Conservation (phyloP, 2,329 filamentous ascomycete genomes). For the Xylariaceae sp. region DNA sequence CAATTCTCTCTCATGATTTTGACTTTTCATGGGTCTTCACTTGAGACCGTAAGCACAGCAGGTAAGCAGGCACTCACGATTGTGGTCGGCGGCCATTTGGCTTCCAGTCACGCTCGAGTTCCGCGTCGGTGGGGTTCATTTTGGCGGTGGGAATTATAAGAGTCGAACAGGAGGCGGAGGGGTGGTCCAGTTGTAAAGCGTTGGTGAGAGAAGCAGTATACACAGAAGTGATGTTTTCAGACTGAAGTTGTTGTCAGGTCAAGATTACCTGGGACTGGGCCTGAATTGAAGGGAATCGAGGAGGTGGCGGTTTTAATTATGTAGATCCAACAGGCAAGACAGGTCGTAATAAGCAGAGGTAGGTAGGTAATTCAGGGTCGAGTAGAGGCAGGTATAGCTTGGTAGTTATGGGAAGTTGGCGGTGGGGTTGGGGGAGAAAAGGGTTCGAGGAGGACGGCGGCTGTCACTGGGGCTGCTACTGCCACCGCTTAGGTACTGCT, state of each 20-base stretch:
- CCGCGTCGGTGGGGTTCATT: slow-evolving; percentile 53
- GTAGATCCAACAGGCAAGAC: background rate
- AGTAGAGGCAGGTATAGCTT: background rate
- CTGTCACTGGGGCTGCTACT: background rate
- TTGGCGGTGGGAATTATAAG: slow-evolving; percentile 9
- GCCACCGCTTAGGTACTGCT: background rate
- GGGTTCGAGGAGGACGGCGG: background rate
- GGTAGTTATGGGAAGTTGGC: background rate
- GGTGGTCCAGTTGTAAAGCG: no score
- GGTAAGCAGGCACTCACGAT: slow-evolving; percentile 59
- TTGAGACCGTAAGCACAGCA: background rate
- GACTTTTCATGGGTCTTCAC: background rate
- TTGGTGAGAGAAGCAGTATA: background rate
- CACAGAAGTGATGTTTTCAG: background rate
- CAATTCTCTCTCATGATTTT: slow-evolving; percentile 9
- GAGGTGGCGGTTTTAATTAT: background rate
- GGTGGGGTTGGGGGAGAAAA: background rate
- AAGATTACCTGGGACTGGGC: background rate
- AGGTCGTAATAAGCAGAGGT: background rate
- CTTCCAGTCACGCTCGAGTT: slow-evolving; percentile 76
- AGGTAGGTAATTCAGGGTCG: no score
- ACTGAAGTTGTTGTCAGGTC: background rate
- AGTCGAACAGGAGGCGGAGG: no score
- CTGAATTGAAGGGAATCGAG: no score
- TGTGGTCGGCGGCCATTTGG: slow-evolving; percentile 73